Conservation (phyloP, 2,329 filamentous ascomycete species). For the Ceratocystis colombiana region DNA sequence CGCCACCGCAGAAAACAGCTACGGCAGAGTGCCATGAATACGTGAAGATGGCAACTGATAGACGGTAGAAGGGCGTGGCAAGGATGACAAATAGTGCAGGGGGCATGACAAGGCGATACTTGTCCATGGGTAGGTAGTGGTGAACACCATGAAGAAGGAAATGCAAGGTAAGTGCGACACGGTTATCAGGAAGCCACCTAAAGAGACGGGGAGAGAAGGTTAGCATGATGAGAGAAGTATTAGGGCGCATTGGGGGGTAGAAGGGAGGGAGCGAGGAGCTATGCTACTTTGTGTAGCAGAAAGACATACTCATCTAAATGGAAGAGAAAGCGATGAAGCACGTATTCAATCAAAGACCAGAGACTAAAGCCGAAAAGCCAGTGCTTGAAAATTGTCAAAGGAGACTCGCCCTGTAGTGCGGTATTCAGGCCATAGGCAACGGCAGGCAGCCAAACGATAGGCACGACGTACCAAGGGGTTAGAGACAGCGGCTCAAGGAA, state of each 20-base stretch:
- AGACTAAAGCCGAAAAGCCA: conserved; percentile 61
- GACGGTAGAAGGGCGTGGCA: conserved; percentile 81
- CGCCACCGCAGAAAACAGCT: conserved; percentile 73
- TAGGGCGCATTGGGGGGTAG: neutral
- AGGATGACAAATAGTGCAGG: conserved; percentile 76
- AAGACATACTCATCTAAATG: conserved; percentile 74
- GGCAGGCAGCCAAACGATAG: conserved; percentile 72
- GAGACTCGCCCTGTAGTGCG: conserved; percentile 47
- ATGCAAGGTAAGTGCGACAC: conserved; percentile 73
- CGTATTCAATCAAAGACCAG: conserved; percentile 87
- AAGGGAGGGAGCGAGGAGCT: neutral
- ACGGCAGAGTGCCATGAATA: conserved; percentile 76
- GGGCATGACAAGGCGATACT: conserved; percentile 93
- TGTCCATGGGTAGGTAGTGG: conserved; percentile 99
- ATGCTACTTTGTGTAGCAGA: neutral
- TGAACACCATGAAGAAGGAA: conserved; percentile 95
- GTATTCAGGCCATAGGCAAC: conserved; percentile 62
- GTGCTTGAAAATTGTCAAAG: conserved; percentile 45
- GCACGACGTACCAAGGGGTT: conserved; percentile 90
- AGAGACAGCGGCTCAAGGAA: conserved; percentile 95
- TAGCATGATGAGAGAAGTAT: neutral
- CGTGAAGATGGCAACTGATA: conserved; percentile 72
- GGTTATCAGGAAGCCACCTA: conserved; percentile 83
- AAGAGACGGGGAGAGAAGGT: neutral
- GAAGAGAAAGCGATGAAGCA: conserved; percentile 81